Percentiles rank a stretch among this genome's conserved stretches.
These are phyloP conservation scores for Sodiomyces alkalinus DNA, from an alignment of 2,329 filamentous ascomycete species.

Conservation along the genomic window DNA sequence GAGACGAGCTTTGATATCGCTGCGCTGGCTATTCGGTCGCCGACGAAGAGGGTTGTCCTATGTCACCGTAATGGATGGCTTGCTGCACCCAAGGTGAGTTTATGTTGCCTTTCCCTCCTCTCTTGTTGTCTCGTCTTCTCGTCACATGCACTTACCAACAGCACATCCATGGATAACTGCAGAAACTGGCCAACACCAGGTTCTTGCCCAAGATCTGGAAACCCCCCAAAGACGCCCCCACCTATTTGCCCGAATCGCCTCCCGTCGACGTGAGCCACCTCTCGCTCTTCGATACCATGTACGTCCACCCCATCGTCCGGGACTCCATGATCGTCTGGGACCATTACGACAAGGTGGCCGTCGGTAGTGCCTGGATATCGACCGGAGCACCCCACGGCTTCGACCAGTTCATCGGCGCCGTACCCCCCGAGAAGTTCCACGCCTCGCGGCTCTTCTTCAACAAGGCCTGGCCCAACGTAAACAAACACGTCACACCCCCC, in stretches of 20 bases:
- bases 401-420: constrained; percentile 32
- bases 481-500: constrained; percentile 17
- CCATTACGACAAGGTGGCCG: constrained; percentile 26
- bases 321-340: constrained; percentile 20
- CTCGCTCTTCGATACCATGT: constrained; percentile 26
- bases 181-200: constrained; percentile 1
- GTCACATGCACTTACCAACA: not conserved
- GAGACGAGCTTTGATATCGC: constrained; percentile 31
- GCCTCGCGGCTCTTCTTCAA: constrained; percentile 13
- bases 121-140: no score
- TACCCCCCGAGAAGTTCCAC: constrained; percentile 12
- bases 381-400: constrained; percentile 26
- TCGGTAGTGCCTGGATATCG: constrained; percentile 13
- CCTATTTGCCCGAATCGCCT: constrained; percentile 1
- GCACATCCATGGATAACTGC: not conserved
- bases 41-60: constrained; percentile 24
- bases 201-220: constrained; percentile 1
- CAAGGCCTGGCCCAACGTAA: constrained; percentile 18
- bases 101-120: no score
- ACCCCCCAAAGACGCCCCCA: constrained; percentile 1
- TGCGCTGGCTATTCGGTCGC: constrained; percentile 26
- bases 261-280: constrained; percentile 18
- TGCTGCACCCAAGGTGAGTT: constrained; percentile 24
- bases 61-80: constrained; percentile 31
- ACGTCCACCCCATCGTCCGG: constrained; percentile 22